Base-by-base conservation (phyloP, 1,284 basidiomycete species). In the Apiotrichum veenhuisii region DNA sequence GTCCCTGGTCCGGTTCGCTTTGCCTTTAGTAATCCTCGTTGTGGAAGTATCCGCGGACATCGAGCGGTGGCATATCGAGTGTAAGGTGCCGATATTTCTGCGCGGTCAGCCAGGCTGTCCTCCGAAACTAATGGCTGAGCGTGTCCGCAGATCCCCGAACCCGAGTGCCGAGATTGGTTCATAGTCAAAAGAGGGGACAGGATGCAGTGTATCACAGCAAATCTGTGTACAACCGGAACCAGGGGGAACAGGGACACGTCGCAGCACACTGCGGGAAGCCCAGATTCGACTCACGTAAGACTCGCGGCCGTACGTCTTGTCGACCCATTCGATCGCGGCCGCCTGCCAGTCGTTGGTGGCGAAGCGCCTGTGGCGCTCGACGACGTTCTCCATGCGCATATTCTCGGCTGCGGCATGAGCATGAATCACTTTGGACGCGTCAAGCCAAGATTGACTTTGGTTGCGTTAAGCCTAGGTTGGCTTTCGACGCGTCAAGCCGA, bases 311-410 rank as follows among this genome's bases (percentile, higher is more conserved):
- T 51, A 42, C 14, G 14, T 22, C 40, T 42, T 20, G n/a, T 53
- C 9, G 10, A 48, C 46, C 30, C 34, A 48, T 4, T 22, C 33
- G 12, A 36, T 46, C 2, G 66, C 66, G 46, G 20, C 36, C 2
- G 56, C 37, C 12, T 48, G 58, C 65, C 65, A 67, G 46, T 69
- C 67, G 12, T 52, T 61, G 44, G 61, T 56, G 5, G 64, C 54
- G 8, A 67, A 43, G 15, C 37, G 22, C 14, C 52, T 42, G 44
- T 60, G 55, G 37, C 67, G 54, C 30, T 59, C 48, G 12, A 52
- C 52, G 0, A 64, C 59, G 5, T 41, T 43, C 33, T 55, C 49
- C 43, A 37, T 55, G 18, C 26, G 51, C 65, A 64, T 65, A 9
- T 52, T 44, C 5, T 58, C 54, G 2, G 62, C 66, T 65, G 36